A percentile compares a stretch with the other conserved stretches of the same genome.
phyloP scores from a whole-genome alignment of 768 basidiomycete genomes.

The Termitomyces sp. region DNA sequence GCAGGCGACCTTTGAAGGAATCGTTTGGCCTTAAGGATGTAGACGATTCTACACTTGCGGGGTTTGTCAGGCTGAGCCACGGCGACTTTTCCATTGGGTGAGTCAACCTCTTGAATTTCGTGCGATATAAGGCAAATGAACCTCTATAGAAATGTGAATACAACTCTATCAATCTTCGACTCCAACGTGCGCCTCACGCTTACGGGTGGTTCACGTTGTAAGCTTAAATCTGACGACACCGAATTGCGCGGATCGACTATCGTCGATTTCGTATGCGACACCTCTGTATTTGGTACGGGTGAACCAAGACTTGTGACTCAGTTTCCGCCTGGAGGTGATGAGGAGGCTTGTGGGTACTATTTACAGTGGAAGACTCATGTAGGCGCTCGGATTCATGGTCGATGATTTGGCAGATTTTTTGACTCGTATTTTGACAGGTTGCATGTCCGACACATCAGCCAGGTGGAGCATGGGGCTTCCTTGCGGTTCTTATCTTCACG shows the following conservation, averaged over 20 bases:
- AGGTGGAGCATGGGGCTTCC: constrained; percentile 41
- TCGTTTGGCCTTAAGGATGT: constrained; percentile 53
- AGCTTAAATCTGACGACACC: constrained; percentile 29
- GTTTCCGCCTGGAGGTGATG: constrained; percentile 56
- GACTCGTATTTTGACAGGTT: constrained; percentile 30
- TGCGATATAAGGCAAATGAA: neutral
- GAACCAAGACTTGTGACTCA: constrained; percentile 53
- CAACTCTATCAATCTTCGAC: constrained; percentile 50
- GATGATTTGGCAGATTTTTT: neutral
- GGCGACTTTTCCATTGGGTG: constrained; percentile 75
- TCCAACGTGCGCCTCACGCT: constrained; percentile 51
- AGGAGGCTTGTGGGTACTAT: constrained; percentile 69
- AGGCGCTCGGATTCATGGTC: constrained; percentile 23
- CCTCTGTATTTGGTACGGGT: constrained; percentile 51
- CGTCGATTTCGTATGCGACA: constrained; percentile 76
- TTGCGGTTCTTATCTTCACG: constrained; percentile 54
- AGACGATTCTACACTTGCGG: constrained; percentile 52
- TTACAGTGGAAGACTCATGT: constrained; percentile 85
- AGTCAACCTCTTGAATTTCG: constrained; percentile 9
- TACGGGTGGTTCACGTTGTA: constrained; percentile 61
- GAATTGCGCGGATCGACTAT: constrained; percentile 53
- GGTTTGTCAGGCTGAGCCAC: constrained; percentile 52
- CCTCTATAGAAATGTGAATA: constrained; percentile 50
- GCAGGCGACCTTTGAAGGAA: constrained; percentile 50
- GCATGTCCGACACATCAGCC: constrained; percentile 69